phyloP scores from a whole-genome alignment of 2,329 filamentous ascomycete species.

The Mycosphaerella sp. region DNA sequence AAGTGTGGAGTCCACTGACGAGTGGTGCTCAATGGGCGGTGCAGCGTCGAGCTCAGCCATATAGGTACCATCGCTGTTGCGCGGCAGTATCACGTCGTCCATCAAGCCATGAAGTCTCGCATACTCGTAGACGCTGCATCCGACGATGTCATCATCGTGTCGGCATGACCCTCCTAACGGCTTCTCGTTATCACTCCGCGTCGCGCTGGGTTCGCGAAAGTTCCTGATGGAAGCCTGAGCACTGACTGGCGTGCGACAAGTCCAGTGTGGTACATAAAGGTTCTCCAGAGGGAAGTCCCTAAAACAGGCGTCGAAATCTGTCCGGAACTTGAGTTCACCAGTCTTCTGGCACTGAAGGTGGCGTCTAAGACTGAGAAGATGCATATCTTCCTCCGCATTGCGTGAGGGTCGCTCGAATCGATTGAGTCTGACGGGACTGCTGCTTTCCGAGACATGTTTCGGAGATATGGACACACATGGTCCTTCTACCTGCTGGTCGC shows the following conservation, averaged over 20 bases:
- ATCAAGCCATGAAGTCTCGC: constrained; percentile 5
- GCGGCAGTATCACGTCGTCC: constrained; percentile 3
- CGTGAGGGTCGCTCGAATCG: constrained; percentile 2
- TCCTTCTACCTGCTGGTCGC: not conserved
- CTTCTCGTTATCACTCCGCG: not conserved
- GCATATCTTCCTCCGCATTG: constrained; percentile 4
- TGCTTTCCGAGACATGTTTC: not conserved
- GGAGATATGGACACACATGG: not conserved
- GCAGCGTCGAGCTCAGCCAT: constrained; percentile 6
- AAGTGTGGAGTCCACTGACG: not conserved
- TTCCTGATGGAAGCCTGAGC: constrained; percentile 2
- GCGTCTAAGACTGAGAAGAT: constrained; percentile 2
- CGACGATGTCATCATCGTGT: not conserved
- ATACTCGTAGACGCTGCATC: not conserved
- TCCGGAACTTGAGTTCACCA: constrained; percentile 8
- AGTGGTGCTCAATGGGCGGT: not conserved
- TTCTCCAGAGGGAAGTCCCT: constrained; percentile 13
- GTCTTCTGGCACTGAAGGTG: not conserved
- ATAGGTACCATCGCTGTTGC: constrained; percentile 1
- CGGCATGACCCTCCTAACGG: not conserved
- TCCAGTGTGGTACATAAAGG: constrained; percentile 4
- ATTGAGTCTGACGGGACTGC: constrained; percentile 1
- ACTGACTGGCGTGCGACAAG: constrained; percentile 7
- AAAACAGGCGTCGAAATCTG: constrained; percentile 12
- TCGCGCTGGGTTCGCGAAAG: not conserved